Evolutionary conservation across 75 land plant genomes (phyloP).

Genomic region (Gnetum montanum): DNA sequence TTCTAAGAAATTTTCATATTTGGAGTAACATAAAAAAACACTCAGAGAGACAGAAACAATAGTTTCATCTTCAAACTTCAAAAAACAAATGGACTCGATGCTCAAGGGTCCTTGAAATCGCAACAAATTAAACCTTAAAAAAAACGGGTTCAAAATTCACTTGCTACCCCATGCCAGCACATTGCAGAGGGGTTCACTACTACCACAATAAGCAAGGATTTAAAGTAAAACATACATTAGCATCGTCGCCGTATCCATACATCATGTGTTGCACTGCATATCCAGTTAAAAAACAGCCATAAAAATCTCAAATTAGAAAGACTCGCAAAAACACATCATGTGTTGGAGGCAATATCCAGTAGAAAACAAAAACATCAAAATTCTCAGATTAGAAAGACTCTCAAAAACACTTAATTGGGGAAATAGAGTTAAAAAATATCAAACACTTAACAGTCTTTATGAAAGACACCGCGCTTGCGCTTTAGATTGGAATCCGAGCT

Average conservation of each 20-base stretch:
- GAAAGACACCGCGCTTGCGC: slow-evolving; percentile 63
- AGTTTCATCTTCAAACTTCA: no score
- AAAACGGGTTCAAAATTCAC: no score
- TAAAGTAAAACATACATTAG: slow-evolving; percentile 57
- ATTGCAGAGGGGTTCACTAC: no score
- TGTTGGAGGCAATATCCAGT: not conserved
- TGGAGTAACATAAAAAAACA: no score
- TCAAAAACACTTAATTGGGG: not conserved
- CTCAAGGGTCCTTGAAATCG: no score
- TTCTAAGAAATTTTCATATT: no score
- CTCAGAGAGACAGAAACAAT: no score
- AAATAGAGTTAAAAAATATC: not conserved
- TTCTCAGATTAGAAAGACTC: not conserved
- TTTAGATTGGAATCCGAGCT: slow-evolving; percentile 43
- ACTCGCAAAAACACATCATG: not conserved
- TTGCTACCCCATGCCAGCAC: no score
- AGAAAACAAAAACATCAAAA: not conserved
- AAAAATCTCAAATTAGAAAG: not conserved
- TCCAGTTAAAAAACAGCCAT: not conserved
- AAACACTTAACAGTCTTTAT: slow-evolving; percentile 53
- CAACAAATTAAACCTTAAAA: no score
- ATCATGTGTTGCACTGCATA: slow-evolving; percentile 89
- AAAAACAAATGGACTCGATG: no score
- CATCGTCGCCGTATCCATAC: slow-evolving; percentile 97
- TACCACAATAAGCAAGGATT: no score